Conservation (phyloP, 1,139 yeast species). For the Hyphopichia burtonii region DNA sequence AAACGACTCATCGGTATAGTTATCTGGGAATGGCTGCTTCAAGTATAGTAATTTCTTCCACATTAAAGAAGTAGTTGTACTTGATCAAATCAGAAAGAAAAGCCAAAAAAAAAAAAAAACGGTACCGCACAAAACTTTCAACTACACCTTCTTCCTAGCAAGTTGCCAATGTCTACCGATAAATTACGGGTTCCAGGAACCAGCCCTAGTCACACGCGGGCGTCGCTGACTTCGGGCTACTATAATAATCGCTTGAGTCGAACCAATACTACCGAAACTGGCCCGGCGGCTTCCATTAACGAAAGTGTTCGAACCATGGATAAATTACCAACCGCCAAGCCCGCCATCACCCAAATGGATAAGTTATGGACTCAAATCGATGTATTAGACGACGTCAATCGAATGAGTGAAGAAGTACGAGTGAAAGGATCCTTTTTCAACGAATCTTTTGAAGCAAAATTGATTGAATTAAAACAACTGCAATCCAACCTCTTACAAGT, state of each 20-base stretch:
- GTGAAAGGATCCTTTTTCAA: conserved; percentile 62
- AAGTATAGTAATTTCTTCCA: conserved; percentile 92
- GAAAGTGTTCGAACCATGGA: conserved; percentile 41
- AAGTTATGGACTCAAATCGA: conserved; percentile 86
- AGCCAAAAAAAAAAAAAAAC: too few relatives aligned
- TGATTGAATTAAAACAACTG: conserved; percentile 54
- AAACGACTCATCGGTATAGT: conserved; percentile 80
- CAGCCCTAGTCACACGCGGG: neutral
- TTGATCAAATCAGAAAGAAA: too few relatives aligned
- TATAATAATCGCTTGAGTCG: neutral
- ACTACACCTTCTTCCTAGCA: too few relatives aligned
- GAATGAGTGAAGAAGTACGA: conserved; percentile 57
- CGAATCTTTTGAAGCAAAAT: conserved; percentile 53
- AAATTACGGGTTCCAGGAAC: neutral
- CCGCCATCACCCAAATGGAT: conserved; percentile 63
- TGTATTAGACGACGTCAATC: conserved; percentile 76
- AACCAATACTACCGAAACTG: neutral
- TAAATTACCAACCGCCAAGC: conserved; percentile 46
- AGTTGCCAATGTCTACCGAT: neutral
- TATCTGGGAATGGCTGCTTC: conserved; percentile 86
- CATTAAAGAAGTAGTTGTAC: conserved; percentile 10
- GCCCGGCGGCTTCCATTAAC: conserved; percentile 4
- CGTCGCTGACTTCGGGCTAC: neutral
- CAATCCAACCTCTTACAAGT: conserved; percentile 62
- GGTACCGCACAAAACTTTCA: too few relatives aligned